Percentiles rank a stretch among this genome's conserved stretches.
phyloP scores from a whole-genome alignment of 495 filamentous ascomycete species.

The Penicillium paxilli region DNA sequence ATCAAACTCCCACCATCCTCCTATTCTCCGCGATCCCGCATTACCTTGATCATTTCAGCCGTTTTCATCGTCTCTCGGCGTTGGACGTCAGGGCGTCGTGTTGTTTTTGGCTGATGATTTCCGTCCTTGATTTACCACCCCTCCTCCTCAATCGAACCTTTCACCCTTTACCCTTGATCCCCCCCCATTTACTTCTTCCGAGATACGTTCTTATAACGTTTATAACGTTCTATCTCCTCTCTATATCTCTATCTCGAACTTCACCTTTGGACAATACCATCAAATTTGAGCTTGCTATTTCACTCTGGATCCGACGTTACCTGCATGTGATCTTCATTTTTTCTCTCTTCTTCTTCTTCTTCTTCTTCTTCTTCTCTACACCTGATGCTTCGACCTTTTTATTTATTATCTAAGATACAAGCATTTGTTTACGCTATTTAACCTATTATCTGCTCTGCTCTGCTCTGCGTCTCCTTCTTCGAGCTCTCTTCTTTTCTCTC shows the following conservation, averaged over 20 bases:
- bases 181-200: not conserved
- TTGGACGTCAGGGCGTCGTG: slow-evolving; percentile 50
- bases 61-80: slow-evolving; percentile 45
- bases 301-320: not conserved
- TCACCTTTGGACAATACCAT: not conserved
- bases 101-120: slow-evolving; percentile 44
- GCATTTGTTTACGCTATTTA: not conserved
- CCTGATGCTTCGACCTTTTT: not conserved
- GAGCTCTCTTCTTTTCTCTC: not conserved
- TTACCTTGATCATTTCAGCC: slow-evolving; percentile 24
- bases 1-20: slow-evolving; percentile 21
- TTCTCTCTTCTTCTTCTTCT: not conserved
- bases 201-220: too few species aligned
- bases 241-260: too few species aligned
- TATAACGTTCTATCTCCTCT: not conserved
- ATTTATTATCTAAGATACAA: not conserved
- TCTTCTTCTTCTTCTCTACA: not conserved
- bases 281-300: not conserved
- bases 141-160: slow-evolving; percentile 14
- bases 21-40: not conserved
- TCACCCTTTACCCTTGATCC: not conserved
- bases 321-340: not conserved
- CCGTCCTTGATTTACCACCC: slow-evolving; percentile 21
- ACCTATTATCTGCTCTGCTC: not conserved
- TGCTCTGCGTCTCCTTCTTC: not conserved